A percentile compares a stretch with the other conserved stretches of the same genome.
phyloP scores from a whole-genome alignment of 2,329 filamentous ascomycete genomes.

The Talaromyces atroroseus region DNA sequence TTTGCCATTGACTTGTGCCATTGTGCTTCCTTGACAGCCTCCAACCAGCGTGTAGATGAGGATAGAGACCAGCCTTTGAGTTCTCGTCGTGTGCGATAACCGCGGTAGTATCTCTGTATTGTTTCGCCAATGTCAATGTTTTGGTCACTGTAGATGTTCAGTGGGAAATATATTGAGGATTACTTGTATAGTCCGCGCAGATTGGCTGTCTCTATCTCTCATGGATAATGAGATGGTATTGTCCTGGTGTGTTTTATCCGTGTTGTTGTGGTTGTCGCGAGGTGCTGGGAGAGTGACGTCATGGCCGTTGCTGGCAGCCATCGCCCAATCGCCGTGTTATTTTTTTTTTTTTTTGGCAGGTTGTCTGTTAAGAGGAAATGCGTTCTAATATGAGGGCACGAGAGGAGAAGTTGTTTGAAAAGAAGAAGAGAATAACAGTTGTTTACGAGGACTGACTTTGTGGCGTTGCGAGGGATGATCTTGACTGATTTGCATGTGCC shows the following conservation, averaged over 20 bases:
- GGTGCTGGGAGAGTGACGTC: conserved; percentile 6
- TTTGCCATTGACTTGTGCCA: conserved; percentile 50
- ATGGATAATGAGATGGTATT: not conserved
- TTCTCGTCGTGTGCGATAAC: conserved; percentile 14
- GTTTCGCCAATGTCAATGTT: not conserved
- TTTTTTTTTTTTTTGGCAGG: not conserved
- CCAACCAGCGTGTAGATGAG: conserved; percentile 14
- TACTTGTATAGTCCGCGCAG: conserved; percentile 10
- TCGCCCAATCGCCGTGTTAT: not conserved
- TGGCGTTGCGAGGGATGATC: not conserved
- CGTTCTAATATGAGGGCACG: too few relatives aligned
- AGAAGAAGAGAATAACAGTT: too few relatives aligned
- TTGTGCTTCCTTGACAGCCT: conserved; percentile 51
- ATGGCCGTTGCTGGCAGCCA: not conserved
- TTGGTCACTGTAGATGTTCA: not conserved
- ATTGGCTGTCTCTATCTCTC: not conserved
- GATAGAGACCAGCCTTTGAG: conserved; percentile 13
- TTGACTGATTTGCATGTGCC: conserved; percentile 4
- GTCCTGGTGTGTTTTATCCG: not conserved
- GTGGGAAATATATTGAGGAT: not conserved
- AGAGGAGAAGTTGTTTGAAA: too few relatives aligned
- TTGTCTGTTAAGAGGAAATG: not conserved
- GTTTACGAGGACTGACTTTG: too few relatives aligned
- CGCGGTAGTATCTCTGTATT: conserved; percentile 15
- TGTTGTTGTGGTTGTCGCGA: not conserved